These are phyloP conservation scores for Aspergillus bertholletiae DNA, from an alignment of 495 filamentous ascomycete genomes.

Conservation along the genomic window DNA sequence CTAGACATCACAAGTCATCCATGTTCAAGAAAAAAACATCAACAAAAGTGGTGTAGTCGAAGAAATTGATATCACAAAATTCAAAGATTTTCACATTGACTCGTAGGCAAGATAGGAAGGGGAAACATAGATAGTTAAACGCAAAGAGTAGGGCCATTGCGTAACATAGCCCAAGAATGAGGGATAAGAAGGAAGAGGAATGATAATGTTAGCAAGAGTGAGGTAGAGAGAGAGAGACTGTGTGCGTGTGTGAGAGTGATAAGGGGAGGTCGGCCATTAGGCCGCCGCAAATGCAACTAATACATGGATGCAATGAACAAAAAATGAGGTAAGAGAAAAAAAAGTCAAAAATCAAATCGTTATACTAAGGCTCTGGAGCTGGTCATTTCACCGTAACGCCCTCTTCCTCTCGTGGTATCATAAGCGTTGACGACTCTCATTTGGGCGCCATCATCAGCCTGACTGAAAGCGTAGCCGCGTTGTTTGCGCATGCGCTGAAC, in stretches of 20 bases:
- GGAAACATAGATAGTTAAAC: neutral
- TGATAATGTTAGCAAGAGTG: neutral
- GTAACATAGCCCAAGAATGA: neutral
- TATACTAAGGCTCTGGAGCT: slow-evolving; percentile 54
- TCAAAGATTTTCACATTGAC: slow-evolving; percentile 6
- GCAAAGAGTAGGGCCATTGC: neutral
- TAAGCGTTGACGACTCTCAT: slow-evolving; percentile 94
- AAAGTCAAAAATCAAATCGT: slow-evolving; percentile 21
- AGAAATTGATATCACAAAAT: neutral
- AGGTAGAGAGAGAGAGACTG: neutral
- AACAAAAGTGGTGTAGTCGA: neutral
- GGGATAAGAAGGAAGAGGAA: neutral
- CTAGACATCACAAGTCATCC: neutral
- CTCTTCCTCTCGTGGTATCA: slow-evolving; percentile 89
- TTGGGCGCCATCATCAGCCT: slow-evolving; percentile 80
- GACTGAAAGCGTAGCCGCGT: slow-evolving; percentile 96
- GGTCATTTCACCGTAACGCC: slow-evolving; percentile 94
- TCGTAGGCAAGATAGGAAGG: neutral
- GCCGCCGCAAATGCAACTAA: slow-evolving; percentile 1
- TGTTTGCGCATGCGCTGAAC: slow-evolving; percentile 99
- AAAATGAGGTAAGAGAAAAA: slow-evolving; percentile 14
- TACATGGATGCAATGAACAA: slow-evolving; percentile 9
- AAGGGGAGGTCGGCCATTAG: neutral
- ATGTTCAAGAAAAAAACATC: neutral
- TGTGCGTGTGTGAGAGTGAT: neutral